Conservation (phyloP, 2,329 filamentous ascomycete genomes). For the Mollisia scopiformis region DNA sequence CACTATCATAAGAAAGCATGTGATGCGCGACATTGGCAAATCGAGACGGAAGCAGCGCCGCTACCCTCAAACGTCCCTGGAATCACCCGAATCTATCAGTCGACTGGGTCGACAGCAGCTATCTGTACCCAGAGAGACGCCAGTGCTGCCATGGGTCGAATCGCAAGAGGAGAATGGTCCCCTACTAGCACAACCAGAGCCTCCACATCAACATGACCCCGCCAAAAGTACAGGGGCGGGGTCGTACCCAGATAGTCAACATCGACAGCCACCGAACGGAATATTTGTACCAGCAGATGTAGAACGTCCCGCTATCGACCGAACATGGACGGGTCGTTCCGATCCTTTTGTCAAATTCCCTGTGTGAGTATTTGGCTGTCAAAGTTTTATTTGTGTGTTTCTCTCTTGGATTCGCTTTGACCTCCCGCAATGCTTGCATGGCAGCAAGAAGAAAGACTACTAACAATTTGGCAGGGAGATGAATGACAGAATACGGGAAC, state of each 20-base stretch:
- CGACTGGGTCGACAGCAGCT: too few species aligned
- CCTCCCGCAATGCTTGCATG: neutral
- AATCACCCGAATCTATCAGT: constrained; percentile 1
- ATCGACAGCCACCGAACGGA: neutral
- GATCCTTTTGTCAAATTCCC: constrained; percentile 23
- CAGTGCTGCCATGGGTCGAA: too few species aligned
- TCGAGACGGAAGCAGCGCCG: constrained; percentile 5
- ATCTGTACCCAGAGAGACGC: too few species aligned
- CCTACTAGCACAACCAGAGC: neutral
- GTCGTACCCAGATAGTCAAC: neutral
- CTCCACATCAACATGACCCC: neutral
- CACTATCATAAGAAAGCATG: constrained; percentile 22
- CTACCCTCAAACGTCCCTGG: constrained; percentile 5
- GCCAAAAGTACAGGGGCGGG: too few species aligned
- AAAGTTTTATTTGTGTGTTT: neutral
- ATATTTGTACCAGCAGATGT: neutral
- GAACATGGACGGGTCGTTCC: constrained; percentile 12
- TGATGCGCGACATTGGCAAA: constrained; percentile 21
- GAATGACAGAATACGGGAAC: constrained; percentile 7
- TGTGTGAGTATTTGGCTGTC: neutral
- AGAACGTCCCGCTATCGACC: neutral
- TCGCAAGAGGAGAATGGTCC: neutral
- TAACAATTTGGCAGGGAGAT: constrained; percentile 1
- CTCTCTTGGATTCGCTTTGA: neutral
- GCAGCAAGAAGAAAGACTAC: neutral